A percentile compares a stretch with the other conserved stretches of the same genome.
Conservation (phyloP, 306 rosid species). For the Malus domestica region ASM211411v1 NC_041792.1:29363907-29364406, state of each 20-base stretch:
- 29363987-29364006: conserved; percentile 7
- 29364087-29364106: conserved; percentile 24
- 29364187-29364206: conserved; percentile 13
- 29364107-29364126: conserved; percentile 40
- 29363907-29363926: conserved; percentile 30
- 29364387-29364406: conserved; percentile 28
- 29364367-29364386: conserved; percentile 47
- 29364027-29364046: conserved; percentile 39
- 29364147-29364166: conserved; percentile 41
- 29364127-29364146: conserved; percentile 41
- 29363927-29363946: conserved; percentile 14
- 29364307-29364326: conserved; percentile 27
- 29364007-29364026: conserved; percentile 39
- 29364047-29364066: conserved; percentile 37
- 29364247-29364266: conserved; percentile 40
- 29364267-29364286: conserved; percentile 35
- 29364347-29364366: conserved; percentile 42
- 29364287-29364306: conserved; percentile 36
- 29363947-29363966: conserved; percentile 12
- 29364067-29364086: conserved; percentile 41
- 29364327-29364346: conserved; percentile 21
- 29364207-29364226: conserved; percentile 43
- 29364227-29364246: conserved; percentile 28
- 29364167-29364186: conserved; percentile 19
- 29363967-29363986: conserved; percentile 43